Base-by-base conservation (phyloP, 441 rosid genomes). In the Jatropha multifida region DNA sequence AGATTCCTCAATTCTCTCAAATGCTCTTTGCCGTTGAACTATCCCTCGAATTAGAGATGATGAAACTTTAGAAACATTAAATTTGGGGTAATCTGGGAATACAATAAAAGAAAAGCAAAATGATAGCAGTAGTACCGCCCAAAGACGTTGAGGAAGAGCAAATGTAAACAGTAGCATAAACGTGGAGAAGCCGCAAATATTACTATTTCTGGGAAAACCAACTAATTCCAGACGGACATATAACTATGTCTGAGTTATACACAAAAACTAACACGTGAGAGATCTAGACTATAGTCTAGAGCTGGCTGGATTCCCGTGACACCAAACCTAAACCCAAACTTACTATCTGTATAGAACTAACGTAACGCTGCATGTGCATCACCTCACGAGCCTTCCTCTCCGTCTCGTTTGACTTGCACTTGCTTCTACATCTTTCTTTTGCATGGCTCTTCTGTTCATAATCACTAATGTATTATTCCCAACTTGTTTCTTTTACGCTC, bases 271-370 rank as follows among this genome's bases (percentile, higher is more conserved):
- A 79, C 87, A 80, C 81, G 87, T 82, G 87, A 86, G 79, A 75
- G 68, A 79, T 32, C 32, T 32, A 27, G 32, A 27, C 32, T 27
- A 27, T 1, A 27, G 32, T 27, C 1, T 27, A 32, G 32, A 32
- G 74, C 69, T 69, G 81, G 75, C 73, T 63, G 69, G 81, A 84
- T 84, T 82, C 89, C 77, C 86, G 85, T 86, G 86, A 82, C 81
- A 71, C 67, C 75, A 75, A 76, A 80, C 77, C 72, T 61, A 56
- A 73, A 74, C 65, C 71, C 54, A 76, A 73, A 40, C 72, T 55
- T 32, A 55, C 18, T 48, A 26, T 56, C 8, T 18, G 6, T 26
- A 56, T 56, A 48, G 17, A 52, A 52, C 56, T 13, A 49, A 67
- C 32, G 51, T 67, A 32, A 32, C 32, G 32, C 32, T 49, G 13